Percentiles rank a stretch among this genome's conserved stretches.
phyloP scores from a whole-genome alignment of 805 yeast species.

The Ogataea nitratoaversa region DNA sequence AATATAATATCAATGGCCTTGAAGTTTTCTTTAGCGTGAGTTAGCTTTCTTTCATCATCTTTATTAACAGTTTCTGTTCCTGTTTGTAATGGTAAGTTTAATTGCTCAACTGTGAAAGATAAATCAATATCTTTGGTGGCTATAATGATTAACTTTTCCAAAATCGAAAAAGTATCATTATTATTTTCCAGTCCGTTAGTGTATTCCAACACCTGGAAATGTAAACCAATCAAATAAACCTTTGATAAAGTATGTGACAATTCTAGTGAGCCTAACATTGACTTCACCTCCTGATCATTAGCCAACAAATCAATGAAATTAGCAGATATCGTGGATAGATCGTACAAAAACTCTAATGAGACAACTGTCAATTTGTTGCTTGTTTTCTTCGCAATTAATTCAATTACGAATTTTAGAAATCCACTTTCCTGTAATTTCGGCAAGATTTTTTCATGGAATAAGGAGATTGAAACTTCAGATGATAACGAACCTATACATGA shows the following conservation, averaged over 20 bases:
- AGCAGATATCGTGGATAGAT: conserved; percentile 26
- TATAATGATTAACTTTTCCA: conserved; percentile 31
- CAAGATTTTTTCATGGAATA: conserved; percentile 32
- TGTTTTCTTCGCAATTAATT: conserved; percentile 33
- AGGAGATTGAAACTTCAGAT: conserved; percentile 55
- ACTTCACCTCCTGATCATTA: conserved; percentile 11
- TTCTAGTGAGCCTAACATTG: conserved; percentile 8
- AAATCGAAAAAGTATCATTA: conserved; percentile 20
- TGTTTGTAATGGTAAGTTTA: conserved; percentile 9
- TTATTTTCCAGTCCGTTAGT: conserved; percentile 16
- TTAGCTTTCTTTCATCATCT: conserved; percentile 31
- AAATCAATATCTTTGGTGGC: conserved; percentile 23
- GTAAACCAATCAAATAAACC: conserved; percentile 26
- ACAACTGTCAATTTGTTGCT: conserved; percentile 19
- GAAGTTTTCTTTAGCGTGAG: conserved; percentile 45
- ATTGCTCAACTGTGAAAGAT: conserved; percentile 7
- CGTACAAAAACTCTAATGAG: conserved; percentile 27
- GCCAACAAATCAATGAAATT: conserved; percentile 22
- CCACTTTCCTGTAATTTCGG: conserved; percentile 17
- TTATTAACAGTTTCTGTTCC: conserved; percentile 8
- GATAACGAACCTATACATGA: conserved; percentile 61
- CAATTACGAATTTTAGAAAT: conserved; percentile 35
- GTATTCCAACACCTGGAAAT: conserved; percentile 29
- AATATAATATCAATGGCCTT: conserved; percentile 66
- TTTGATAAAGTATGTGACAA: conserved; percentile 14